Conservation (phyloP, 768 basidiomycete genomes). For the Boletus rubropictus region DNA sequence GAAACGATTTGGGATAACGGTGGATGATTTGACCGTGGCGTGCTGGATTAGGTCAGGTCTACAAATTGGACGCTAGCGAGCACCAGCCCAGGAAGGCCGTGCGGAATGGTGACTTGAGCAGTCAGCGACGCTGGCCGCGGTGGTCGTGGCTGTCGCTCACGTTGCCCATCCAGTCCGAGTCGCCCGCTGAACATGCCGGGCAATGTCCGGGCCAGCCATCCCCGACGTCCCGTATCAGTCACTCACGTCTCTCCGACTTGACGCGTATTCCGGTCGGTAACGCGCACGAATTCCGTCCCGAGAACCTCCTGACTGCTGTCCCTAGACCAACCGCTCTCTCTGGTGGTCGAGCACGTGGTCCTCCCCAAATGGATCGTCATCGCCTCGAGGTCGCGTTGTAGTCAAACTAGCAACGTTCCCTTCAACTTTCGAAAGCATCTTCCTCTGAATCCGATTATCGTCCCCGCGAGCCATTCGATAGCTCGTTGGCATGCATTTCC, state of each 20-base stretch:
- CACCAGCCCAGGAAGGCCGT: neutral
- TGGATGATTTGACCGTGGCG: conserved; percentile 19
- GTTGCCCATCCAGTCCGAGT: neutral
- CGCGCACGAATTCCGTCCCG: conserved; percentile 6
- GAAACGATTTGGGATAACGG: conserved; percentile 19
- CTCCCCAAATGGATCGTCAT: no score
- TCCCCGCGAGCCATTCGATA: neutral
- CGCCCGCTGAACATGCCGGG: conserved; percentile 5
- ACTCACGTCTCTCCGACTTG: neutral
- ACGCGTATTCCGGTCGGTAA: neutral
- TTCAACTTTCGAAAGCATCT: conserved; percentile 4
- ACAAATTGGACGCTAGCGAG: neutral
- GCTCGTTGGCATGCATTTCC: conserved; percentile 19
- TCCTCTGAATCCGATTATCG: conserved; percentile 6
- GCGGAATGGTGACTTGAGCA: neutral
- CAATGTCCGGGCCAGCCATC: conserved; percentile 16
- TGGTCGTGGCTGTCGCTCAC: conserved; percentile 2
- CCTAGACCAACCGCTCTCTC: no score
- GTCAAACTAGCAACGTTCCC: conserved; percentile 14
- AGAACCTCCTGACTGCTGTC: conserved; percentile 12
- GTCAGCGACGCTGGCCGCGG: neutral
- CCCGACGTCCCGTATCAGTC: neutral
- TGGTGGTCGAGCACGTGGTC: no score
- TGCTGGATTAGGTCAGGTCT: conserved; percentile 25
- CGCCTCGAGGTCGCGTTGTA: conserved; percentile 15